Percentiles rank a stretch among this genome's conserved stretches.
Evolutionary conservation across 371 early-diverging fungal species (phyloP).

Genomic region (Rhizopus stolonifer): DNA sequence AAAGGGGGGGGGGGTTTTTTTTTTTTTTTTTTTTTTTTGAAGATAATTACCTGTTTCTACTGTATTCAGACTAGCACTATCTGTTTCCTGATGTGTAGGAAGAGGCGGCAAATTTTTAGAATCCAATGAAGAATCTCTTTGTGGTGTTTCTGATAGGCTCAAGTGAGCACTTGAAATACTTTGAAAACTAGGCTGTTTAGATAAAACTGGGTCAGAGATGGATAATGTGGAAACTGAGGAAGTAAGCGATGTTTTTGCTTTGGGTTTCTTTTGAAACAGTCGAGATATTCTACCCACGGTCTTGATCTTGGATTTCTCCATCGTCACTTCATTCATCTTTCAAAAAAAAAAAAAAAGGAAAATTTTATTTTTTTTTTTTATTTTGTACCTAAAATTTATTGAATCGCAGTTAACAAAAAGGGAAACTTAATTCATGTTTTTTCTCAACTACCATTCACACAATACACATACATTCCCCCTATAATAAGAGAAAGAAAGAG

Average conservation of each 20-base stretch:
- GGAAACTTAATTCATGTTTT: background rate
- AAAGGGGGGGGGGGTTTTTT: conserved; percentile 1
- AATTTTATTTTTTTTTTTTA: background rate
- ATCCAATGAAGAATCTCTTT: conserved; percentile 8
- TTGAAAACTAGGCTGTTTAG: conserved; percentile 12
- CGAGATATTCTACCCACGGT: conserved; percentile 42
- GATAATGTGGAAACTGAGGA: conserved; percentile 30
- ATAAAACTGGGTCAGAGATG: conserved; percentile 25
- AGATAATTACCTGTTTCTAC: conserved; percentile 1
- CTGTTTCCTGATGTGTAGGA: background rate
- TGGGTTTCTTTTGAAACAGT: conserved; percentile 43
- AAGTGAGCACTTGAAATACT: conserved; percentile 9
- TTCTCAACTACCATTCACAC: no score
- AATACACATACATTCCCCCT: no score
- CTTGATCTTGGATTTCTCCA: conserved; percentile 27
- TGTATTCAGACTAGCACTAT: background rate
- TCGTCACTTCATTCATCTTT: background rate
- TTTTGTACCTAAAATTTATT: conserved; percentile 1
- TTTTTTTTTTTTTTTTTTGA: background rate
- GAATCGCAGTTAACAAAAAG: background rate
- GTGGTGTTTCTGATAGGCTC: conserved; percentile 2
- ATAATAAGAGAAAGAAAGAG: no score
- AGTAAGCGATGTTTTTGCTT: conserved; percentile 21
- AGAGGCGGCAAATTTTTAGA: background rate
- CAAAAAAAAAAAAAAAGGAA: background rate